Base-by-base conservation (phyloP, 352 stramenopile species). In the Phytophthora palmivora region DNA sequence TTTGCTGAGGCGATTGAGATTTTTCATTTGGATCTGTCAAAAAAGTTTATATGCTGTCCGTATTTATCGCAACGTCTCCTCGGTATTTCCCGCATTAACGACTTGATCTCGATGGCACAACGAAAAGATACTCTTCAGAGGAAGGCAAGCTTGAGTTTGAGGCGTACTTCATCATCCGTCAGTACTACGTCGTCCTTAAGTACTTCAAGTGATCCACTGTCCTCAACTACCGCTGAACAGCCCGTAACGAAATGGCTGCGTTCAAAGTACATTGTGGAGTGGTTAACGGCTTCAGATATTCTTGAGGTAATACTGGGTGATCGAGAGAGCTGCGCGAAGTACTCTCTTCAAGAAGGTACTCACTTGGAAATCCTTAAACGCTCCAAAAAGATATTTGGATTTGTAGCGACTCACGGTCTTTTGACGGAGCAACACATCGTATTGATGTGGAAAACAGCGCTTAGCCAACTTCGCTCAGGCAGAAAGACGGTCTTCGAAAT, bases 41-140 rank as follows among this genome's bases (percentile, higher is more conserved):
- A 94, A 55, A 91, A 90, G 66, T 89, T 88, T 54, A 84, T 96
- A 28, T 95, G 88, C 56, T 96, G 88, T 42, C 88, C 86, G 15
- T 95, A 88, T 49, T 71, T 96, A 33, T 74, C 74, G 0, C 86
- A 94, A 55, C 76, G 87, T 16, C 65, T 96, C 9, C 64, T 88
- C 2, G 86, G 88, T 15, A 76, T 96, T 38, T 75, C 78, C 15
- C 84, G 87, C 4, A 63, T 95, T 45, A 89, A 84, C 19, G 78
- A 95, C 43, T 73, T 94, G 45, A 92, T 94, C 28, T 61, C 58
- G n/a, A 92, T 92, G 82, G 79, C 81, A 8, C 78, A 94, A 28
- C 72, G 81, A 18, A 76, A 77, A 16, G 84, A 96, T 26, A 57
- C 68, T 21, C 51, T 86, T 15, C 77, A 91, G 30, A 92, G 79